Conservation (phyloP, 805 yeast species). For the Candida khao-thaluensis region DNA sequence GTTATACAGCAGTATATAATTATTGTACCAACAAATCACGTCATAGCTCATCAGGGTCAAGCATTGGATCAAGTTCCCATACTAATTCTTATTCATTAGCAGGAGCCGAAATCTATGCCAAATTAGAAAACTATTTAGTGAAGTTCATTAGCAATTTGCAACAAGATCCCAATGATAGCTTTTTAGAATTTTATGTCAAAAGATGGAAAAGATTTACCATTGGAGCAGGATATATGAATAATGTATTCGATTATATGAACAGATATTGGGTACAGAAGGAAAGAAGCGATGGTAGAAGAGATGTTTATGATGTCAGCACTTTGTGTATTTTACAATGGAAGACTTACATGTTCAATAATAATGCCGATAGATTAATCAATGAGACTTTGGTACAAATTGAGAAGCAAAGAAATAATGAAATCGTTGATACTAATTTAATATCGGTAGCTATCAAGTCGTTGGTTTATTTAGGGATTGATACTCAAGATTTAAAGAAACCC, state of each 20-base stretch:
- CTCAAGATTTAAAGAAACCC: constrained; percentile 81
- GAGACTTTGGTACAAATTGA: constrained; percentile 78
- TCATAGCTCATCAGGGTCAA: constrained; percentile 15
- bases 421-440: constrained; percentile 63
- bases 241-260: constrained; percentile 92
- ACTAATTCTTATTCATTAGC: constrained; percentile 53
- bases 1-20: constrained; percentile 89
- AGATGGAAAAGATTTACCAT: constrained; percentile 87
- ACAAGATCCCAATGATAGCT: constrained; percentile 59
- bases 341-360: constrained; percentile 69
- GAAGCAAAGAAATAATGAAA: constrained; percentile 74
- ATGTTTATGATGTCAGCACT: constrained; percentile 88
- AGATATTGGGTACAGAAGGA: constrained; percentile 98
- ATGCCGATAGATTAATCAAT: constrained; percentile 56
- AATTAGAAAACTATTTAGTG: constrained; percentile 64
- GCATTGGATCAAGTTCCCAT: constrained; percentile 10
- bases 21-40: constrained; percentile 83
- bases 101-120: constrained; percentile 85
- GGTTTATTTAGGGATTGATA: constrained; percentile 87
- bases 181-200: constrained; percentile 78
- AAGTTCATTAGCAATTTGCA: constrained; percentile 53
- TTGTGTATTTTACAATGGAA: constrained; percentile 88
- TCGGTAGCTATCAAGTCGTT: constrained; percentile 80
- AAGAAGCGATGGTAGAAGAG: constrained; percentile 87
- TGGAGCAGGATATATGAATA: constrained; percentile 89